Base-by-base conservation (phyloP, 2,329 filamentous ascomycete species). In the Aspergillus alliaceus region DNA sequence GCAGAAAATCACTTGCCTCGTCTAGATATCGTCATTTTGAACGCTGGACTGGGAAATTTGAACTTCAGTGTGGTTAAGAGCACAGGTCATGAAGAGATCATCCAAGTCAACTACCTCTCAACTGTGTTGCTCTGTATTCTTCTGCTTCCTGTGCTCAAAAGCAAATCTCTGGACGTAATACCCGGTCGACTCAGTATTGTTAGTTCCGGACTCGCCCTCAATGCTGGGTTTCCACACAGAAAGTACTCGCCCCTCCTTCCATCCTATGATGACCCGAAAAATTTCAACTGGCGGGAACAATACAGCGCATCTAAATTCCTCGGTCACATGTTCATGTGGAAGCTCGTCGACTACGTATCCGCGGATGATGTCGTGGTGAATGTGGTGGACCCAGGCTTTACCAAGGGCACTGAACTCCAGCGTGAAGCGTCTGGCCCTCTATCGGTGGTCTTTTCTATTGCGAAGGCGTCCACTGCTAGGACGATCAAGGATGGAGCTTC, bases 1-100 rank as follows among this genome's bases (percentile, higher is more conserved):
- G 71, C 72, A 18, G 62, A 72, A 9, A 68, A 44, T 1, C 39
- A 42, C 9, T 69, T 81, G 1, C 31, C 65, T 0, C 70, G 73
- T 15, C 60, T 83, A 7, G 78, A 83, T 60, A 73, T 80, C 14
- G 74, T 67, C 7, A 70, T 83, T 34, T 68, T 80, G 5, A 82
- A 82, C 58, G 79, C 79, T 2, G 80, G 74, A 0, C 31, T 78
- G 5, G 54, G 60, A 31, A 56, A 6, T 70, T 69, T 51, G 4
- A 37, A 31, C 3, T 61, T 59, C 60, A 57, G 12, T 53, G 51
- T 42, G 50, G 31, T 39, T 6, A 29, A 40, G 3, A 48, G n/a
- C 2, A 64, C 64, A 0, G 51, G 51, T 1, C 59, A 63, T 22
- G 52, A 67, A 22, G 56, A 56, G 8, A 77, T 71, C 1, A 70